These are phyloP conservation scores for apple (Malus domestica) DNA, from an alignment of 306 rosid genomes.

Conservation along the genomic window DNA sequence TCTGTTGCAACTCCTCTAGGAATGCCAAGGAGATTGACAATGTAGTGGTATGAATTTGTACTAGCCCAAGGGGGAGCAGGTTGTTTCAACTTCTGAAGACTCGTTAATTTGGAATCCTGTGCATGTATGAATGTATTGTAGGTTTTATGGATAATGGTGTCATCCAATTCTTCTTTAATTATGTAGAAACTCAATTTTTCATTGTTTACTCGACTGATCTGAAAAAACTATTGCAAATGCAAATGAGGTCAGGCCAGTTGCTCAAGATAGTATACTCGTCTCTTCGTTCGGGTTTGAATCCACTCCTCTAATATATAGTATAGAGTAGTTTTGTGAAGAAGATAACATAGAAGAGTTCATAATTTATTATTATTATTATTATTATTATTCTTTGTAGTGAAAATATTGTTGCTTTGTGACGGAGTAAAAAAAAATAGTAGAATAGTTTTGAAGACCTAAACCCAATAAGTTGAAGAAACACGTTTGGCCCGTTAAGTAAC, in stretches of 20 bases:
- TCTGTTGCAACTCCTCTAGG: conserved; percentile 12
- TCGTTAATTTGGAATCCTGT: neutral
- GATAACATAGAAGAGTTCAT: too few species aligned
- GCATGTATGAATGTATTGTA: neutral
- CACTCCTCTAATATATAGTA: neutral
- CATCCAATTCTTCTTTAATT: neutral
- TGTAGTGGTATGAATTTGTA: neutral
- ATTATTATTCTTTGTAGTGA: too few species aligned
- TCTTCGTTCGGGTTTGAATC: too few species aligned
- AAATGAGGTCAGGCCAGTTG: neutral
- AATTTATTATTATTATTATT: too few species aligned
- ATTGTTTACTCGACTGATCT: neutral
- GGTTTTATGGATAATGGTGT: neutral
- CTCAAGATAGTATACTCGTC: too few species aligned
- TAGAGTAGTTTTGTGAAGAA: too few species aligned
- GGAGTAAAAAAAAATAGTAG: too few species aligned
- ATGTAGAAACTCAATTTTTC: neutral
- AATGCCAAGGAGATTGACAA: neutral
- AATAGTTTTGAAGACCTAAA: too few species aligned
- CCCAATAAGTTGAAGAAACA: too few species aligned
- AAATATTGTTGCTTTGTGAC: neutral
- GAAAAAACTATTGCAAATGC: neutral
- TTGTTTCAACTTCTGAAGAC: neutral
- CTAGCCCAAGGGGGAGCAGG: neutral
- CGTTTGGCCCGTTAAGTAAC: too few species aligned